Evolutionary conservation across 1,284 basidiomycete genomes (phyloP), one percentile per base, ranked within the genome.

Genomic region (Trichosporon sp.): DNA sequence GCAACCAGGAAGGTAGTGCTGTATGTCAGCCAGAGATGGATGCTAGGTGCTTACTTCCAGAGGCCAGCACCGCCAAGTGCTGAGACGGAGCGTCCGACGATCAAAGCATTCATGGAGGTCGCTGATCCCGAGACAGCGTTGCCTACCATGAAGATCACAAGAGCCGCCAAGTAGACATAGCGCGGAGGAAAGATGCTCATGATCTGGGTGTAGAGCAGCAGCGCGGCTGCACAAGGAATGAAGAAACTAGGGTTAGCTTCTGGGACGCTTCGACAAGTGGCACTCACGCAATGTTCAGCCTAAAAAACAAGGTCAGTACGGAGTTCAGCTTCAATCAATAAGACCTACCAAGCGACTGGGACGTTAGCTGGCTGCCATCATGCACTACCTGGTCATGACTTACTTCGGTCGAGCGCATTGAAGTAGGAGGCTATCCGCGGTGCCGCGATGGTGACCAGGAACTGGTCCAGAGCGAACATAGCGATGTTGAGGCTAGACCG

Each of bases 21-120:
- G 49, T n/a, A n/a, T 31, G 14, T 54, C 49, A 54, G 49, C 6
- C 3, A 8, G 14, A 4, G 25, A 21, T 65, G 13, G 10, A 8
- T 3, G 2, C n/a, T 2, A 5, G 10, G 2, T 13, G 58, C 70
- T 65, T 61, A 71, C 70, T 72, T 72, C 68, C 67, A 72, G 58
- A 70, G 59, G n/a, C 71, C 71, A 1, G 70, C 69, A 34, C 72
- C 72, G 13, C 72, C 72, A 4, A 73, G 64, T 10, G 69, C 71
- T 4, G 69, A 64, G 31, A 73, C 44, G 7, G 69, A 68, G 56
- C 72, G 65, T 8, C 72, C 72, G 19, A 65, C 58, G 33, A 73
- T 70, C 31, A 73, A 44, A 56, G 71, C 66, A 60, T 67, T 64
- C 72, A 73, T 73, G 10, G 65, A 67, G 4, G 58, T 54, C 0